These are phyloP conservation scores for Cordyceps fumosorosea DNA, from an alignment of 2,329 filamentous ascomycete genomes.

Conservation along the genomic window DNA sequence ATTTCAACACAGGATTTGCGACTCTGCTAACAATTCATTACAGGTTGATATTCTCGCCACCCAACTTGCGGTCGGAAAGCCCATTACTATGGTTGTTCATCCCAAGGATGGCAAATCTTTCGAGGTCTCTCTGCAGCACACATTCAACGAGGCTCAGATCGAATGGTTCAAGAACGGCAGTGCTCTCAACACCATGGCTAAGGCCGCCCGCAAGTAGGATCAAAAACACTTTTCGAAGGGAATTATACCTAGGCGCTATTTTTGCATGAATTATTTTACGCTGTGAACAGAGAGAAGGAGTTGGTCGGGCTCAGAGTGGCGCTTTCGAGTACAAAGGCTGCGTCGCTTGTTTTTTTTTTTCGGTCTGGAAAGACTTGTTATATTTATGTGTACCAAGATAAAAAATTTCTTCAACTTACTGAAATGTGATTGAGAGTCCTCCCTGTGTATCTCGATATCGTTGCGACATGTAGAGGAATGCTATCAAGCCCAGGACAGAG, in stretches of 20 bases:
- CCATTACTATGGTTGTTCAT: slow-evolving; percentile 85
- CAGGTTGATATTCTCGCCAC: slow-evolving; percentile 79
- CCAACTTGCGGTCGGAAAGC: slow-evolving; percentile 85
- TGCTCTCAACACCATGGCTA: slow-evolving; percentile 98
- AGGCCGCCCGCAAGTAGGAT: slow-evolving; percentile 39
- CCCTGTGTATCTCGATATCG: too few relatives aligned
- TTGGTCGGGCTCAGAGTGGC: background rate
- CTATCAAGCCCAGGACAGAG: too few relatives aligned
- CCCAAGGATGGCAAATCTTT: slow-evolving; percentile 78
- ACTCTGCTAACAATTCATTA: slow-evolving; percentile 14
- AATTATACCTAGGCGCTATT: slow-evolving; percentile 10
- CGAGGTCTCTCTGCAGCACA: slow-evolving; percentile 82
- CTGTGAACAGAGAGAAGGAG: slow-evolving; percentile 4
- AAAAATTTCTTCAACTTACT: background rate
- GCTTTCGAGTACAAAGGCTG: background rate
- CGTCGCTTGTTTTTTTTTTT: background rate
- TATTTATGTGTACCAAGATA: slow-evolving; percentile 10
- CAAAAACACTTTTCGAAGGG: background rate
- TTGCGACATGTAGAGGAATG: too few relatives aligned
- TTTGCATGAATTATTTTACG: slow-evolving; percentile 9
- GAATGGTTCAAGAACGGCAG: slow-evolving; percentile 99
- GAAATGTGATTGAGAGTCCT: too few relatives aligned
- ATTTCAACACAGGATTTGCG: slow-evolving; percentile 6
- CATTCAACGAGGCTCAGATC: slow-evolving; percentile 96
- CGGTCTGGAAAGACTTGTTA: slow-evolving; percentile 7